Percentiles rank a stretch among this genome's conserved stretches.
phyloP scores from a whole-genome alignment of 257 asterid species.

The Paulownia fortunei region DNA sequence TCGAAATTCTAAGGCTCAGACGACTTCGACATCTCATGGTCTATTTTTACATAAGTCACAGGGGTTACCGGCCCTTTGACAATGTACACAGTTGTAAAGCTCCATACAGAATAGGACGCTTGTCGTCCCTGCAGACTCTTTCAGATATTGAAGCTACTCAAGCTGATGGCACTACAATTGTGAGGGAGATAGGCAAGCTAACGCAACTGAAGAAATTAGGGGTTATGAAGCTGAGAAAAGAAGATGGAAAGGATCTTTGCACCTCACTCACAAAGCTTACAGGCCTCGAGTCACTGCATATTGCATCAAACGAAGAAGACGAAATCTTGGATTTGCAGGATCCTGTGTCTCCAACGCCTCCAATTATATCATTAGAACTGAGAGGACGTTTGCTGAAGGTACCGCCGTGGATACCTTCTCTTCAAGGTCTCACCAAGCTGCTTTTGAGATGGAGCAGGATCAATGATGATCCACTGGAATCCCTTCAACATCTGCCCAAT shows the following conservation, averaged over 20 bases:
- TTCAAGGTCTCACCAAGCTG: slow-evolving; percentile 24
- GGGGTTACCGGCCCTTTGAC: slow-evolving; percentile 19
- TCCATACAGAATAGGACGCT: slow-evolving; percentile 19
- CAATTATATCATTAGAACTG: too few species aligned
- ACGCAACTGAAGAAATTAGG: slow-evolving; percentile 26
- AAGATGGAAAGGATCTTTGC: slow-evolving; percentile 26
- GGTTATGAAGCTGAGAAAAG: slow-evolving; percentile 23
- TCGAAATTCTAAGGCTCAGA: slow-evolving; percentile 32
- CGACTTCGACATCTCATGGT: slow-evolving; percentile 33
- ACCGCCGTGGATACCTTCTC: slow-evolving; percentile 38
- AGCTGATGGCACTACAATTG: not conserved
- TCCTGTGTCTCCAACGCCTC: slow-evolving; percentile 15
- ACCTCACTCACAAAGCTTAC: slow-evolving; percentile 24
- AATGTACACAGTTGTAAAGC: slow-evolving; percentile 29
- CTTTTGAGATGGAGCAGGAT: slow-evolving; percentile 24
- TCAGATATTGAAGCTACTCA: slow-evolving; percentile 20
- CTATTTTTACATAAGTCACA: not conserved
- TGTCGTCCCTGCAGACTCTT: slow-evolving; percentile 31
- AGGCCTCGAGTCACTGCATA: slow-evolving; percentile 10
- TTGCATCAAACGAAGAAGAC: slow-evolving; percentile 10
- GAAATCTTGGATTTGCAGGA: slow-evolving; percentile 32
- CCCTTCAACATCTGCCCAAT: slow-evolving; percentile 39
- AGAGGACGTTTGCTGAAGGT: slow-evolving; percentile 27
- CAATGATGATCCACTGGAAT: slow-evolving; percentile 29
- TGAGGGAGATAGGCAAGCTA: slow-evolving; percentile 23